These are phyloP conservation scores for Geotrichum australiense DNA, from an alignment of 1,139 yeast species.

Conservation along the genomic window DNA sequence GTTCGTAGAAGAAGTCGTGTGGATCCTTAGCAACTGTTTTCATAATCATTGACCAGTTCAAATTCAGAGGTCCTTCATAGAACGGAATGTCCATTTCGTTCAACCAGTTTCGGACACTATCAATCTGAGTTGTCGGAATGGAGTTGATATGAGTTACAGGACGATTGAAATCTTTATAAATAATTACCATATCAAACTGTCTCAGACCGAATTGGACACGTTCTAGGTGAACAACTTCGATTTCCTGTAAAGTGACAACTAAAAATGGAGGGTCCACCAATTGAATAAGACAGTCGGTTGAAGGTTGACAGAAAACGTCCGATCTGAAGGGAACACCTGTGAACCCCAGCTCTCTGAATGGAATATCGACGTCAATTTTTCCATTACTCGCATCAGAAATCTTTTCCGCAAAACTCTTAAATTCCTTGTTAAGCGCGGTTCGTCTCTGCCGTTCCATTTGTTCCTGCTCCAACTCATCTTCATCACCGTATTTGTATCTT, in stretches of 20 bases:
- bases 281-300: constrained; percentile 93
- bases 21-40: constrained; percentile 90
- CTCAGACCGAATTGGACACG: constrained; percentile 96
- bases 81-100: constrained; percentile 93
- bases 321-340: constrained; percentile 97
- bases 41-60: constrained; percentile 95
- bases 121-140: constrained; percentile 86
- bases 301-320: constrained; percentile 92
- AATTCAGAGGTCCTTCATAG: constrained; percentile 91
- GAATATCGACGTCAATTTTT: constrained; percentile 78
- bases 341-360: constrained; percentile 94
- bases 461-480: constrained; percentile 97
- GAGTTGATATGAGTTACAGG: constrained; percentile 93
- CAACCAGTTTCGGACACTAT: constrained; percentile 91
- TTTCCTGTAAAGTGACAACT: constrained; percentile 84
- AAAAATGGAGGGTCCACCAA: constrained; percentile 91
- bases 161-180: constrained; percentile 79
- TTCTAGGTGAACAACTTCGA: constrained; percentile 92
- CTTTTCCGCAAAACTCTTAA: constrained; percentile 79
- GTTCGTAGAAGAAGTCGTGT: constrained; percentile 78
- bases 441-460: constrained; percentile 96
- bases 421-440: constrained; percentile 85
- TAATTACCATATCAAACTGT: constrained; percentile 92
- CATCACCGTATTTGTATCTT: constrained; percentile 91
- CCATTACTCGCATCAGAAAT: constrained; percentile 77